Percentiles rank a stretch among this genome's conserved stretches.
phyloP scores from a whole-genome alignment of 192 early-diverging fungal species.

The Coemansia sp. region DNA sequence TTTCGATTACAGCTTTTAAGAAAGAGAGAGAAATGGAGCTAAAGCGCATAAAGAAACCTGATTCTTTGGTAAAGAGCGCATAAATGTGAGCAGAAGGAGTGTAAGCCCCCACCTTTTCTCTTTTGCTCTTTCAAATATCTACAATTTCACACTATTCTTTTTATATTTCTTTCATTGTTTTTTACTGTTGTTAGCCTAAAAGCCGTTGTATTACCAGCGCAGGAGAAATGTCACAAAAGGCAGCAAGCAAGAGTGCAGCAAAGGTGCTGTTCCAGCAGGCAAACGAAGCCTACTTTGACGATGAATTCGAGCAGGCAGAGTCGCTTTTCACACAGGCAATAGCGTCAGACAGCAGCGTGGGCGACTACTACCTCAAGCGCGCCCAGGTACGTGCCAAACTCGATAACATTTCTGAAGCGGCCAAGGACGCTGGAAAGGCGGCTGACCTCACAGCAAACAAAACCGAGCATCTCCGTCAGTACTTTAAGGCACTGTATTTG shows the following conservation, averaged over 20 bases:
- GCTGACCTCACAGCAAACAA: constrained; percentile 58
- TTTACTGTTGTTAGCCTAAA: background rate
- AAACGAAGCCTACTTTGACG: constrained; percentile 76
- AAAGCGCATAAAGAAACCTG: no score
- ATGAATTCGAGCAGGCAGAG: constrained; percentile 74
- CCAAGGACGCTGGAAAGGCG: constrained; percentile 67
- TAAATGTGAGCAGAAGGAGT: no score
- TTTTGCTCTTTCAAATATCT: no score
- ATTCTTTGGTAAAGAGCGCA: no score
- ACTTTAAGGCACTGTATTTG: constrained; percentile 68
- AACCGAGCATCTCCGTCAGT: constrained; percentile 49
- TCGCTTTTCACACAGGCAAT: constrained; percentile 69
- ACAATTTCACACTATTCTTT: no score
- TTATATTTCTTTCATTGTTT: no score
- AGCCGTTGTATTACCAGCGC: background rate
- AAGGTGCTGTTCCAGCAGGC: constrained; percentile 55
- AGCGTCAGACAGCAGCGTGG: constrained; percentile 56
- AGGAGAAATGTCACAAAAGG: constrained; percentile 6
- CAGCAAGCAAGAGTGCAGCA: constrained; percentile 32
- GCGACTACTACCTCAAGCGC: constrained; percentile 71
- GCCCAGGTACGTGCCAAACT: constrained; percentile 67
- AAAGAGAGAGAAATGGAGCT: no score
- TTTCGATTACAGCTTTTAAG: no score
- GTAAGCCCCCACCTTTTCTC: no score
- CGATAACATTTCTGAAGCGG: constrained; percentile 59